Evolutionary conservation across 1,284 basidiomycete species (phyloP), one percentile per base, ranked within the genome.

Genomic region (Cutaneotrichosporon sp.): DNA sequence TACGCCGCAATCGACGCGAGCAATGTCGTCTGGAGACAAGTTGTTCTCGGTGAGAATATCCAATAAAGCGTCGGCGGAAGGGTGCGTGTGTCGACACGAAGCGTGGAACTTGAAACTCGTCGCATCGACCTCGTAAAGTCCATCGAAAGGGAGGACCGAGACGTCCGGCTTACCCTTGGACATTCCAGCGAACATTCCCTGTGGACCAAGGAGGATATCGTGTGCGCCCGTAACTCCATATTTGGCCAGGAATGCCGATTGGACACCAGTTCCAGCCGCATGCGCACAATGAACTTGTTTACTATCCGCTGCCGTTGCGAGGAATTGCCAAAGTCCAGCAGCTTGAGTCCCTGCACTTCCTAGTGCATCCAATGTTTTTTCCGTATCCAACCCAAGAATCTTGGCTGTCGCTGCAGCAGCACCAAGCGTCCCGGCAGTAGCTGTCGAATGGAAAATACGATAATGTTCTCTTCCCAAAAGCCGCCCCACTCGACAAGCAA

Each of bases 21-120:
- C 40, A 10, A 61, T 40, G 21, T 61, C 51, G 7, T 32, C 60
- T 2, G 60, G 38, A 0, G 51, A 1, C 2, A 61, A 13, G 60
- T 56, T 14, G 60, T 61, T 32, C 52, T 32, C 52, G 13, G 31
- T 49, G 38, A 61, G 18, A 42, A 61, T 56, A 9, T 55, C 60
- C 5, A 61, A 42, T 2, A 61, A 40, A 13, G 52, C 60, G 52
- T 61, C 60, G 11, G 60, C 60, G 6, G n/a, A 26, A n/a, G 60
- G 60, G 60, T 61, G 60, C 38, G 60, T 61, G 60, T 61, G 60
- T 31, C 60, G 52, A 42, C 60, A 61, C 51, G 60, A 61, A 31
- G 60, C 26, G 60, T 61, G 60, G 60, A 56, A 61, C 60, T 61
- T 61, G 60, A 55, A 61, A 52, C 51, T 55, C 40, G 52, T 55